phyloP scores from a whole-genome alignment of 768 basidiomycete species.

The Trametes punicea region DNA sequence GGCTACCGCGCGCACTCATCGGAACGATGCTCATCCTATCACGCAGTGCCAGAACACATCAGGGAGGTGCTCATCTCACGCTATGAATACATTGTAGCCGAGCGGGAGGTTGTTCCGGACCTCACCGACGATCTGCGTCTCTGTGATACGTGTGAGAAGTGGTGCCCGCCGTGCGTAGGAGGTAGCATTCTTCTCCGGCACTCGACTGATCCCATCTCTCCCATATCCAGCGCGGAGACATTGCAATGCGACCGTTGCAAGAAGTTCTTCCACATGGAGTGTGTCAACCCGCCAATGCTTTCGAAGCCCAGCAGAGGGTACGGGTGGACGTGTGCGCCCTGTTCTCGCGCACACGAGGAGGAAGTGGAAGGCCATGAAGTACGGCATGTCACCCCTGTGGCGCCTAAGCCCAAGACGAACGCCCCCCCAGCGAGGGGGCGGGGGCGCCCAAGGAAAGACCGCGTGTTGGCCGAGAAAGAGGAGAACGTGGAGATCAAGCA shows the following conservation, averaged over 20 bases:
- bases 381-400: conserved; percentile 53
- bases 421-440: conserved; percentile 70
- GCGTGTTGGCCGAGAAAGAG: conserved; percentile 67
- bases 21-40: conserved; percentile 5
- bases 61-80: conserved; percentile 70
- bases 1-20: not conserved
- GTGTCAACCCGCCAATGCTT: conserved; percentile 85
- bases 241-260: conserved; percentile 92
- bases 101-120: conserved; percentile 90
- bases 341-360: conserved; percentile 83
- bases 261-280: conserved; percentile 91
- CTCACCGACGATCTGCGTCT: conserved; percentile 82
- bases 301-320: conserved; percentile 95
- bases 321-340: conserved; percentile 96
- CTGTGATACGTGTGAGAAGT: conserved; percentile 81
- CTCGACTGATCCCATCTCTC: conserved; percentile 13
- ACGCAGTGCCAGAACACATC: conserved; percentile 76
- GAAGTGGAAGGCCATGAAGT: conserved; percentile 72
- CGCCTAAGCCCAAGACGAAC: conserved; percentile 67
- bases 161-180: conserved; percentile 77
- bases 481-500: conserved; percentile 77
- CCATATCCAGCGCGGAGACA: conserved; percentile 61
- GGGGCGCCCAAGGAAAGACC: conserved; percentile 77
- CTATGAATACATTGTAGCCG: conserved; percentile 94
- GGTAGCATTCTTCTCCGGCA: conserved; percentile 7